Evolutionary conservation across 495 filamentous ascomycete species (phyloP), one percentile per base, ranked within the genome.

Genomic region (Chaetomium cochliodes): DNA sequence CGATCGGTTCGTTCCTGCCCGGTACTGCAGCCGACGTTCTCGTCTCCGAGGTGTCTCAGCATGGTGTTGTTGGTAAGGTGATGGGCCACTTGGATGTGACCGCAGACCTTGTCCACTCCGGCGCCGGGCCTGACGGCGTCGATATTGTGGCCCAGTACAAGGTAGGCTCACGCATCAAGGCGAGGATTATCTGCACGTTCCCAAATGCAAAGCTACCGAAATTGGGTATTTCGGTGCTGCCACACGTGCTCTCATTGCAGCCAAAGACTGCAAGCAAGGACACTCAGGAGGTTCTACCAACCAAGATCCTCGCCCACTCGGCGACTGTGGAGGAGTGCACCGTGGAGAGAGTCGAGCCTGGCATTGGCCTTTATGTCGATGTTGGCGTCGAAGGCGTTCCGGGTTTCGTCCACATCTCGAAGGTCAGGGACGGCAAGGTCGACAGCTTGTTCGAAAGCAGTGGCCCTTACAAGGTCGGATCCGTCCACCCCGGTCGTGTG

Each of bases 351-450:
- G 90, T 97, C 18, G 88, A 93, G 58, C 80, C 89, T 23, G 85
- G 86, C 15, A 77, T 89, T 60, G 94, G 94, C 44, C 77, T 97
- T 1, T 96, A 93, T 69, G 82, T 93, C 7, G 86, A 96, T 72
- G 78, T 96, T 46, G 91, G 92, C 15, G 80, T 90, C 12, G 80
- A 86, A 47, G 87, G 85, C 37, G 81, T 93, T 50, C 78, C 86
- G 47, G 93, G 92, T 42, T 98, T 94, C 75, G 91, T 94, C 13
- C 94, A 98, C 74, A 96, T 98, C 53, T 98, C 94, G 0, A 85
- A 88, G 62, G 82, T 98, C 61, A 87, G 91, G 41, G 92, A 98
- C 74, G 87, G 86, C 41, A 96, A 91, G 75, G 82, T 96, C 59
- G 94, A 96, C 71, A 84, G 80, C 6, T 81, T 97, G 11, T 88